These are phyloP conservation scores for Helichrysum umbraculigerum DNA, from an alignment of 129 eudicot species.

Conservation along the genomic window DNA sequence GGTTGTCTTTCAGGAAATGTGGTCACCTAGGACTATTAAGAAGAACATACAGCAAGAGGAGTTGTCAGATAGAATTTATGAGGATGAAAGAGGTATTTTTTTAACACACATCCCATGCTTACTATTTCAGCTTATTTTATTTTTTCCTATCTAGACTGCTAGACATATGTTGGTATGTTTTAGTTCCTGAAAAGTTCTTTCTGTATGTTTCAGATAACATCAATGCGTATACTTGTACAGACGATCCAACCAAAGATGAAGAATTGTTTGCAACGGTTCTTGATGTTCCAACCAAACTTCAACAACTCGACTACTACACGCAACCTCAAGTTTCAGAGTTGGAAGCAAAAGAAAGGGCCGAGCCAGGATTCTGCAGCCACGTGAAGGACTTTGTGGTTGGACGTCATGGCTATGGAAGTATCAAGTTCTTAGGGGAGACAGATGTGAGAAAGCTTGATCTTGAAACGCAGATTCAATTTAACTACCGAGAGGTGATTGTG, in stretches of 20 bases:
- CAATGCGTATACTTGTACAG: not conserved
- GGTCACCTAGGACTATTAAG: conserved; percentile 9
- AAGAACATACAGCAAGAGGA: conserved; percentile 21
- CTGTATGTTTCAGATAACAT: conserved; percentile 16
- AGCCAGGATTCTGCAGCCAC: conserved; percentile 61
- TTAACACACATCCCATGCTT: not conserved
- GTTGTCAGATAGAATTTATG: conserved; percentile 7
- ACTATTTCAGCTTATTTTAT: not conserved
- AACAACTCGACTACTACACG: conserved; percentile 57
- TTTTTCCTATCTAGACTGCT: not conserved
- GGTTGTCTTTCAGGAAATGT: conserved; percentile 30
- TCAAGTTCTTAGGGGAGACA: conserved; percentile 65
- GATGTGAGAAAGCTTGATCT: conserved; percentile 57
- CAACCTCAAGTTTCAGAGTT: conserved; percentile 58
- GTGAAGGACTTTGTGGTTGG: conserved; percentile 80
- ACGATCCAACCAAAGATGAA: conserved; percentile 13
- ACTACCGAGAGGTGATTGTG: conserved; percentile 61
- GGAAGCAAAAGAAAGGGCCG: conserved; percentile 46
- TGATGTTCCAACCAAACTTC: conserved; percentile 55
- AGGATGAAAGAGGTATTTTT: conserved; percentile 30
- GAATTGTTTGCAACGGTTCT: not conserved
- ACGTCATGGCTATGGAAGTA: conserved; percentile 54
- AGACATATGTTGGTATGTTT: not conserved
- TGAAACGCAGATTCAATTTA: conserved; percentile 50
- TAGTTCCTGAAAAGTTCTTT: not conserved